Base-by-base conservation (phyloP, 495 filamentous ascomycete species). In the Oleoguttula mirabilis region DNA sequence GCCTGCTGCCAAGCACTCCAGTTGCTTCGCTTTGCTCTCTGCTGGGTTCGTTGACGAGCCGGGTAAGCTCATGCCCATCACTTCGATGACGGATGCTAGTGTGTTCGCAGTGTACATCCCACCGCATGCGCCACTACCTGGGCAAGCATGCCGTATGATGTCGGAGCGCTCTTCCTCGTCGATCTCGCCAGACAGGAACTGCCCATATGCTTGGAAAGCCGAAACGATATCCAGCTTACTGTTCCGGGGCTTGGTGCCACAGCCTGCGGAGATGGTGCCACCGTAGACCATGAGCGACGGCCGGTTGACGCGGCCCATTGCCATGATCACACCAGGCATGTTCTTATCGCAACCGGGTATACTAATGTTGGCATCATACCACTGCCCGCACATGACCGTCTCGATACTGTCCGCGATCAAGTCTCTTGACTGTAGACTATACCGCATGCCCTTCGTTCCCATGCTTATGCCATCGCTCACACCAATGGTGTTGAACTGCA, bases 41-140 rank as follows among this genome's bases (percentile, higher is more conserved):
- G 90, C 90, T 16, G 88, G 86, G 62, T 82, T 87, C 51, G 86
- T 88, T 12, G 85, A 94, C 21, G 86, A 94, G 4, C 92, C 90
- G 10, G 90, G 84, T 21, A 98, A 72, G 3, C 85, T 84, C 82
- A 98, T 88, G 41, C 90, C 90, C 73, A 98, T 85, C 25, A 79
- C 75, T 65, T 98, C 90, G 50, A 95, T 92, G n/a, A 88, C 88
- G 4, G 80, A 80, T 33, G 90, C 90, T 87, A 98, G 93, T 36
- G 90, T 98, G 71, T 98, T 98, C 41, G 90, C 90, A 14, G 90
- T 98, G 68, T 98, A 98, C 90, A 98, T 98, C 46, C 90, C 90
- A 56, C 90, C 90, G 57, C 90, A 98, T 15, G 92, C 90, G 47
- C 90, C 90, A 47, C 79, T 71, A 33, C 90, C 90, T 30, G 88